Percentiles rank a stretch among this genome's conserved stretches.
phyloP scores from a whole-genome alignment of 192 early-diverging fungal species.

The Rhizoclosmatium globosum region DNA sequence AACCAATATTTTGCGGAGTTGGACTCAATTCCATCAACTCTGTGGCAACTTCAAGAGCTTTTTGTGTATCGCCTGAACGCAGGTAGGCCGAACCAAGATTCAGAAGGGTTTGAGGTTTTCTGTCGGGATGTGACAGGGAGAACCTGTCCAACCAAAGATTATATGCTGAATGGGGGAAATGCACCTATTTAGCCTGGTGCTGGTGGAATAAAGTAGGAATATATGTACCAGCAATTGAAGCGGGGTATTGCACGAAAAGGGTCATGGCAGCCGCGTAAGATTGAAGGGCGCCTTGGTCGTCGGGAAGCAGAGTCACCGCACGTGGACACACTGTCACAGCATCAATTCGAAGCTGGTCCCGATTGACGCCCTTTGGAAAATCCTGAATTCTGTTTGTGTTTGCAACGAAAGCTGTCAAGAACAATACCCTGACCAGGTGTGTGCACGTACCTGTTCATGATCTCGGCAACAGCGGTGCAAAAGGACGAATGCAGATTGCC shows the following conservation, averaged over 20 bases:
- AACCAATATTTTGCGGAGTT: neutral
- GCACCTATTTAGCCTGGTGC: neutral
- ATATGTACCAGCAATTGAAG: neutral
- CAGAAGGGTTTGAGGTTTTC: neutral
- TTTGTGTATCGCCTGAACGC: neutral
- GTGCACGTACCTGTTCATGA: neutral
- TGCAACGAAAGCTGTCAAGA: neutral
- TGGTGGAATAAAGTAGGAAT: neutral
- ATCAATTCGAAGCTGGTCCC: neutral
- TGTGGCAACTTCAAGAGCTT: neutral
- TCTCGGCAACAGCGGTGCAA: neutral
- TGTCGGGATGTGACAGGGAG: neutral
- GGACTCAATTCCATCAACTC: neutral
- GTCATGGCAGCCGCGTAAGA: constrained; percentile 5
- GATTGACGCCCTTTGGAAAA: neutral
- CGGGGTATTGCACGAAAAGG: neutral
- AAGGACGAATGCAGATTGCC: constrained; percentile 1
- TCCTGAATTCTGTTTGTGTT: constrained; percentile 17
- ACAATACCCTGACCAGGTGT: neutral
- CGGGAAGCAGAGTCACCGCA: neutral
- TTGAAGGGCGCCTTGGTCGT: constrained; percentile 1
- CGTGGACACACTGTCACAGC: neutral
- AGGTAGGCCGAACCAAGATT: neutral
- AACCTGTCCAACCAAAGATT: neutral
- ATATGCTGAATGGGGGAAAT: neutral